Percentiles rank a stretch among this genome's conserved stretches.
Evolutionary conservation across 1,284 basidiomycete genomes (phyloP).

Genomic region (Agroathelia rolfsii): DNA sequence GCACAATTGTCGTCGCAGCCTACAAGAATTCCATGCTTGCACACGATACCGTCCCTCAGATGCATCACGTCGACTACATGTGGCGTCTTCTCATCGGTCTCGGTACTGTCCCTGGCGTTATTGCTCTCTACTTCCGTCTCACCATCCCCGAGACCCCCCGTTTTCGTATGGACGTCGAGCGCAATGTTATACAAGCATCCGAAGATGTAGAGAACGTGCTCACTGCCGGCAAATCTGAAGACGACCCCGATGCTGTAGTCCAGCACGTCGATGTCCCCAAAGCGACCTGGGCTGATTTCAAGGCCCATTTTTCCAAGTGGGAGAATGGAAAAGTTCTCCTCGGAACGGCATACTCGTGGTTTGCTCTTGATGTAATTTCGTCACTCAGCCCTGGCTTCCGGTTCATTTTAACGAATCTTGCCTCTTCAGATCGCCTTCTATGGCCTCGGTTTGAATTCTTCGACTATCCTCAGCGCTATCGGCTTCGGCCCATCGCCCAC

Average conservation of each 20-base stretch:
- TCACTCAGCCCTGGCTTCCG: slow-evolving; percentile 8
- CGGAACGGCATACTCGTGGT: slow-evolving; percentile 47
- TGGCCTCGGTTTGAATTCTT: slow-evolving; percentile 52
- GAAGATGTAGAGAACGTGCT: slow-evolving; percentile 44
- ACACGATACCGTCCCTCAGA: slow-evolving; percentile 20
- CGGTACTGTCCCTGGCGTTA: slow-evolving; percentile 40
- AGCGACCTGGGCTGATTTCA: slow-evolving; percentile 36
- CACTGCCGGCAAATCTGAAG: slow-evolving; percentile 27
- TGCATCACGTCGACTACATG: slow-evolving; percentile 25
- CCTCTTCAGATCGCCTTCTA: slow-evolving; percentile 45
- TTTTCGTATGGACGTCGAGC: slow-evolving; percentile 65
- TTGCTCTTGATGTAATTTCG: slow-evolving; percentile 44
- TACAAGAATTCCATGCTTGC: slow-evolving; percentile 43
- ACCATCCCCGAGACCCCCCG: slow-evolving; percentile 53
- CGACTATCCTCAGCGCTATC: slow-evolving; percentile 28
- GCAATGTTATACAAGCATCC: slow-evolving; percentile 46
- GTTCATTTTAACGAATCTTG: neutral
- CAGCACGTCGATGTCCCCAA: slow-evolving; percentile 38
- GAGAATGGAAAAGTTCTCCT: slow-evolving; percentile 35
- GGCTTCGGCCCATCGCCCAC: slow-evolving; percentile 17
- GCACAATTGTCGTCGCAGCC: slow-evolving; percentile 43
- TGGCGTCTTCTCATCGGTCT: slow-evolving; percentile 43
- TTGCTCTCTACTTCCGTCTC: slow-evolving; percentile 47
- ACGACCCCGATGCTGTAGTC: slow-evolving; percentile 30
- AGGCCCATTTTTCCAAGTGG: slow-evolving; percentile 34